phyloP scores from a whole-genome alignment of 768 basidiomycete genomes.

The Rickenella mellea region DNA sequence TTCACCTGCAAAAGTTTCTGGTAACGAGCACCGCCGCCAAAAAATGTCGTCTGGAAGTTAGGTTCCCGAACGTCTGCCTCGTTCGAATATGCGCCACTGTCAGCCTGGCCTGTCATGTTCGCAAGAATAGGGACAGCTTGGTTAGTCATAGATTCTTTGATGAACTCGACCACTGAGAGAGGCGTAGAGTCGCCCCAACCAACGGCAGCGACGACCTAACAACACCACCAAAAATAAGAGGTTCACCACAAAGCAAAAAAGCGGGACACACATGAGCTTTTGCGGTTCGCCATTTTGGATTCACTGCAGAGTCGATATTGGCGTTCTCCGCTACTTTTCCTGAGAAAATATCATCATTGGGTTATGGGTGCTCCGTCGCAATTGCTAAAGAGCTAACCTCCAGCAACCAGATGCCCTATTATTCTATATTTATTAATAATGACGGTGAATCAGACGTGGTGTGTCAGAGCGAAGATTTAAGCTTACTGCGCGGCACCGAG shows the following conservation, averaged over 20 bases:
- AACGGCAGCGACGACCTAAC: not conserved
- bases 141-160: conserved; percentile 15
- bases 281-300: conserved; percentile 26
- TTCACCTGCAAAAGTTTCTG: conserved; percentile 20
- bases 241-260: not conserved
- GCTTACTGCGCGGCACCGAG: not conserved
- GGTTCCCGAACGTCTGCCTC: conserved; percentile 23
- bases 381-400: conserved; percentile 1
- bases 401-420: conserved; percentile 6
- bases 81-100: conserved; percentile 24
- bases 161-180: conserved; percentile 7
- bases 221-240: no score
- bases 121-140: conserved; percentile 18
- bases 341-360: conserved; percentile 2
- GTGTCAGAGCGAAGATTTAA: not conserved
- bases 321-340: conserved; percentile 26
- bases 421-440: not conserved
- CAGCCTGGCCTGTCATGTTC: conserved; percentile 15
- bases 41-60: conserved; percentile 23
- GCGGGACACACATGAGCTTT: conserved; percentile 24
- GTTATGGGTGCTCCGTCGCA: not conserved
- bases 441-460: not conserved
- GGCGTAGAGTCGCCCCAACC: not conserved
- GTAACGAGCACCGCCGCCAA: conserved; percentile 27
- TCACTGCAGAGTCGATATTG: conserved; percentile 21